These are phyloP conservation scores for Amaranthus palmeri DNA, from an alignment of 148 eudicot genomes.

Conservation along the genomic window DNA sequence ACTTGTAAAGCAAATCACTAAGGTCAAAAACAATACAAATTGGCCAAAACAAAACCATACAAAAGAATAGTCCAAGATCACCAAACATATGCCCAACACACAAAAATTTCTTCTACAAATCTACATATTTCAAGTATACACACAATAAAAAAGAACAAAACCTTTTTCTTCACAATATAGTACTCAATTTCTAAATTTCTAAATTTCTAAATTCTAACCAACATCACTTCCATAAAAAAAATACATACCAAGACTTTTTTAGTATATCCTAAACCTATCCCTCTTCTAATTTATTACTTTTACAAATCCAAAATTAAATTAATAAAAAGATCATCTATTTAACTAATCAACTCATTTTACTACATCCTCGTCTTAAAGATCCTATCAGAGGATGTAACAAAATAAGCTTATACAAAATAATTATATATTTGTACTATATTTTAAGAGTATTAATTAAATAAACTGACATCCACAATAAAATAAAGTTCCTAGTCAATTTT, in stretches of 20 bases:
- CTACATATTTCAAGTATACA: background rate
- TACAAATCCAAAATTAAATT: too few relatives aligned
- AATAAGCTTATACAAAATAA: too few relatives aligned
- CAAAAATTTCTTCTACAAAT: too few relatives aligned
- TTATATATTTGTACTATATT: too few relatives aligned
- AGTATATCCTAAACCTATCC: too few relatives aligned
- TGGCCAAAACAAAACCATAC: slow-evolving; percentile 4
- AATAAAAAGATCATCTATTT: too few relatives aligned
- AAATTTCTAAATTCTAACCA: background rate
- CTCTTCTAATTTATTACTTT: background rate
- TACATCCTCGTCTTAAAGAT: too few relatives aligned
- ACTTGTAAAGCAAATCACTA: background rate
- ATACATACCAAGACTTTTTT: background rate
- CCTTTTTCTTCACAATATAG: background rate
- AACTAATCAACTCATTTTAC: too few relatives aligned
- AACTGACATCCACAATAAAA: too few relatives aligned
- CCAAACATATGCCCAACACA: background rate
- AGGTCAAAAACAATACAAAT: background rate
- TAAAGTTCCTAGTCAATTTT: too few relatives aligned
- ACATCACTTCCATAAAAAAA: background rate
- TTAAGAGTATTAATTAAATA: too few relatives aligned
- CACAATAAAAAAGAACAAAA: background rate
- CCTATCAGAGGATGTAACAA: too few relatives aligned
- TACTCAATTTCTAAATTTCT: slow-evolving; percentile 4
- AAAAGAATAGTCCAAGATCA: background rate